Base-by-base conservation (phyloP, 208 protist species). In the Lotmaria passim region DNA sequence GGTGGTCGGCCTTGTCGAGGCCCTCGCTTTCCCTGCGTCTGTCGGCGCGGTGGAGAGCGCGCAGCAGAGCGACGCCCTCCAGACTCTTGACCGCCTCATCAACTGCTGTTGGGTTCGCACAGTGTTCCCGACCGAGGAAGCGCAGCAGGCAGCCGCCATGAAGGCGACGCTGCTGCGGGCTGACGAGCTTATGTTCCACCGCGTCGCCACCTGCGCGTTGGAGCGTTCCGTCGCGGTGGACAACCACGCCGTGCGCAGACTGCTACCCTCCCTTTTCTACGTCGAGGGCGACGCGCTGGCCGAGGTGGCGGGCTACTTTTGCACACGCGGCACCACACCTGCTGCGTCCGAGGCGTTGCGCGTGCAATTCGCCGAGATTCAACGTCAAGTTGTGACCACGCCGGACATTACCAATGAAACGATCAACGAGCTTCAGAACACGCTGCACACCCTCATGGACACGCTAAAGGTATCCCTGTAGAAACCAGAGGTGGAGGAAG, bases 1-100 rank as follows among this genome's bases (percentile, higher is more conserved):
- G 46, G 73, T 88, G 4, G 41, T 87, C 23, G 73, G 75, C 65
- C 53, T 87, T 46, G 67, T 90, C 36, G 83, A 90, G 56, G 62
- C 73, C 1, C 57, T 74, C 47, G 81, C 81, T 36, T 83, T 86
- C 53, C 75, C 79, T 10, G 41, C 79, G 3, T 21, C 51, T 0
- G 39, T 61, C n/a, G 55, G 51, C 39, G 41, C 64, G 2, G 39
- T 77, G 30, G 58, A 68, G 15, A 58, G 38, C 11, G n/a, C 61
- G 46, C 68, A 70, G 79, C 69, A 74, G 36, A 57, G 28, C 36
- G 74, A 75, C 19, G 73, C 65, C 14, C 57, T 81, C 30, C 69
- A 73, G 62, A 26, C 64, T 0, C 51, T 81, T 12, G 75, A 77
- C 39, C 75, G 69, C 14, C 69, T 81, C 30, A 53, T 77, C 28